Evolutionary conservation across 129 eudicot species (phyloP).

Genomic region (Pulicaria dysenterica): DNA sequence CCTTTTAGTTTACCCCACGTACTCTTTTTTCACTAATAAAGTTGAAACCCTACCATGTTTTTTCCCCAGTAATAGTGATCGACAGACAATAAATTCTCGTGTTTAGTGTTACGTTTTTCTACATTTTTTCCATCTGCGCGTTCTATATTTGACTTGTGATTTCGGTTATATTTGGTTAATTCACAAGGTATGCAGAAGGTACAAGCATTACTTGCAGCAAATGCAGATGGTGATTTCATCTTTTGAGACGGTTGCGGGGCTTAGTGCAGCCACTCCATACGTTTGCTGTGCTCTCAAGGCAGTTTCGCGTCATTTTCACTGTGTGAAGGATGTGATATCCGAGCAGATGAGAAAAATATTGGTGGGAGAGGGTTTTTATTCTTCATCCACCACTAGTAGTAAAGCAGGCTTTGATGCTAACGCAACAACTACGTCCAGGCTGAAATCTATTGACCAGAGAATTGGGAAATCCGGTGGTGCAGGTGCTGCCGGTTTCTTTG

Average conservation of each 20-base stretch:
- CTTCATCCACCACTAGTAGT: slow-evolving; percentile 44
- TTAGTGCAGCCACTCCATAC: slow-evolving; percentile 72
- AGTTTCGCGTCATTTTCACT: slow-evolving; percentile 65
- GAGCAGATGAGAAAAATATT: slow-evolving; percentile 46
- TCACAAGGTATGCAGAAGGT: slow-evolving; percentile 74
- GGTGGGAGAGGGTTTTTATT: slow-evolving; percentile 51
- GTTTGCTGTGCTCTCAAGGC: slow-evolving; percentile 66
- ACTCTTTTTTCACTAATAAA: slow-evolving; percentile 36
- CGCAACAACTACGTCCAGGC: slow-evolving; percentile 35
- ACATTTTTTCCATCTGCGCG: not conserved
- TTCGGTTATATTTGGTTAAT: not conserved
- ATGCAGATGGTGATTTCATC: slow-evolving; percentile 84
- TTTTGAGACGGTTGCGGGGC: slow-evolving; percentile 81
- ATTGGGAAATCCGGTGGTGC: slow-evolving; percentile 32
- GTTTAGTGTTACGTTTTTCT: not conserved
- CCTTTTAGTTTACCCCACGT: slow-evolving; percentile 44
- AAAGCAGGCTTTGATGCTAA: slow-evolving; percentile 39
- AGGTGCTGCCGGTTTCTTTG: slow-evolving; percentile 40
- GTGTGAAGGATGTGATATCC: slow-evolving; percentile 61
- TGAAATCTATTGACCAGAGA: slow-evolving; percentile 46
- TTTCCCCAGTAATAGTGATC: not conserved
- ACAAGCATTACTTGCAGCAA: slow-evolving; percentile 81
- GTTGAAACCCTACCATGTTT: slow-evolving; percentile 29
- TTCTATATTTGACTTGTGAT: not conserved
- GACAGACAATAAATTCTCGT: too few species aligned